Base-by-base conservation (phyloP, 2,329 filamentous ascomycete genomes). In the Fusarium fracticaudum region DNA sequence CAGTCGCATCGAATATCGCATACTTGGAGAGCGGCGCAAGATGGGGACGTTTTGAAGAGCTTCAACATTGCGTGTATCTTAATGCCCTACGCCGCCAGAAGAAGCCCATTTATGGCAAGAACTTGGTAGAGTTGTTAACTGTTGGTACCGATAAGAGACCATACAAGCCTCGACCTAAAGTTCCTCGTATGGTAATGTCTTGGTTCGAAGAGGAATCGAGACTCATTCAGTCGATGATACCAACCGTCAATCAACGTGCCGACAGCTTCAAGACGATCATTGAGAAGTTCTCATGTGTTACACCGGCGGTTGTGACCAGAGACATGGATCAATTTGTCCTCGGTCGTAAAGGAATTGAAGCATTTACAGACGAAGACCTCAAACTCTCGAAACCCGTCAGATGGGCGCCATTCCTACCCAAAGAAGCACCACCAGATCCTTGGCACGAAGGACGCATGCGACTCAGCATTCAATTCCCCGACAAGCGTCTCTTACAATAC, bases 401-500 rank as follows among this genome's bases (percentile, higher is more conserved):
- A 69, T 89, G 84, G 82, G 87, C 86, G 45, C 90, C 85, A 50
- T 92, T 86, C 77, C 86, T 87, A 78, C 88, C 89, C 14, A 87
- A 88, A 72, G 86, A 88, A 75, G 80, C 88, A 15, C 86, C 88
- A 0, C 83, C 87, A 3, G 96, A 99, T 79, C 94, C 95, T 2
- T 98, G 96, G 88, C 96, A 99, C 76, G 94, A 98, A 83, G 91
- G 96, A 20, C 94, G 96, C 24, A 96, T 98, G 89, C 92, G 95
- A 29, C 87, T 97, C 22, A 97, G 94, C 8, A 98, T 99, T 70
- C 96, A 97, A 50, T 99, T 99, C 80, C 96, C 97, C 0, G 96
- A 99, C 81, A 98, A 95, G 81, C 90, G 96, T 41, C 90, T 99
- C n/a, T 86, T 99, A 2, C 96, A 99, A 81, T 99, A 97, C 81